These are phyloP conservation scores for Microcos paniculata DNA, from an alignment of 345 rosid species.

Conservation along the genomic window DNA sequence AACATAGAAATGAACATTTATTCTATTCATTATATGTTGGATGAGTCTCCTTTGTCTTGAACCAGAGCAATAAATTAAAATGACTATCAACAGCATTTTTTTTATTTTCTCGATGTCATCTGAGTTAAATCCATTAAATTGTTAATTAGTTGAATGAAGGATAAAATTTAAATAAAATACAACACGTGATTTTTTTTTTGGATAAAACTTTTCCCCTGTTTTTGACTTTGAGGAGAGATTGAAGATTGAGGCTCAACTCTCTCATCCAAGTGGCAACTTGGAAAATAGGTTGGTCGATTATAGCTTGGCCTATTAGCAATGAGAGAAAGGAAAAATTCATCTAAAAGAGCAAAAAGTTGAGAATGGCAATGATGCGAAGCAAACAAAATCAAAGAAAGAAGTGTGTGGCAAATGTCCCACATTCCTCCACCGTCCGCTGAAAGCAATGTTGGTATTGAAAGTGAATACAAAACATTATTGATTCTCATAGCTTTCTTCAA, in stretches of 20 bases:
- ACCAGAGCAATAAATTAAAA: no score
- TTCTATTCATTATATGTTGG: no score
- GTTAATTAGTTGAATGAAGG: no score
- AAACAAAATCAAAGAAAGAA: conserved; percentile 8
- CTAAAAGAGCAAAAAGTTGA: not conserved
- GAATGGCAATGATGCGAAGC: conserved; percentile 12
- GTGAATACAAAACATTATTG: not conserved
- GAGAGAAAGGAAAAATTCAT: not conserved
- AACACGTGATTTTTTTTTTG: no score
- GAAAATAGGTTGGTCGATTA: no score
- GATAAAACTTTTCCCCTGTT: no score
- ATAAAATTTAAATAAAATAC: no score
- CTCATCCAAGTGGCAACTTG: not conserved
- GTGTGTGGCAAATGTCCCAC: conserved; percentile 22
- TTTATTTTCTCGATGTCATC: no score
- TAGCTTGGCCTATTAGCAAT: not conserved
- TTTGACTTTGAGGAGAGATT: not conserved
- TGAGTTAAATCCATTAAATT: no score
- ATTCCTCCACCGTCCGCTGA: conserved; percentile 27
- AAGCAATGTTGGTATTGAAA: conserved; percentile 26
- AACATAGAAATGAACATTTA: no score
- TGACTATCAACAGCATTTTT: no score
- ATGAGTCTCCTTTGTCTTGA: no score
- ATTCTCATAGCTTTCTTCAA: conserved; percentile 35
- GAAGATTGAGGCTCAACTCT: not conserved